phyloP scores from a whole-genome alignment of 2,329 filamentous ascomycete species.

The Endothia cerciana region DNA sequence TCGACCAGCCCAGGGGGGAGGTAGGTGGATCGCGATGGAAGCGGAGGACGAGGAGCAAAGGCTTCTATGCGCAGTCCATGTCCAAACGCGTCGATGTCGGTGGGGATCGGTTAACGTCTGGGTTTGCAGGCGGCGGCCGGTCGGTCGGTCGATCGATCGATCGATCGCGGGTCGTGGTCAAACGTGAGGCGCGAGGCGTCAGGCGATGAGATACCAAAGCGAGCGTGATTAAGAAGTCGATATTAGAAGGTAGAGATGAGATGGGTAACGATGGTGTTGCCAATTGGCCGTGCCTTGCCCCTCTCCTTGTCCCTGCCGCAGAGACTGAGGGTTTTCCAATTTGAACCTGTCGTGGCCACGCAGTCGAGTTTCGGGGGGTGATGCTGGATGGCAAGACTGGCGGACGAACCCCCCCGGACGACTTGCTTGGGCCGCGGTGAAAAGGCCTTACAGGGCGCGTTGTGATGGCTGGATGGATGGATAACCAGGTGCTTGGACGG shows the following conservation, averaged over 20 bases:
- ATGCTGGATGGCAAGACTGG: not conserved
- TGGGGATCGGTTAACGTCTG: not conserved
- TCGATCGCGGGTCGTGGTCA: conserved; percentile 10
- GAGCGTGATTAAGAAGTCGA: conserved; percentile 20
- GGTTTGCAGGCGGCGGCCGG: too few relatives aligned
- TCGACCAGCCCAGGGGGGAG: not conserved
- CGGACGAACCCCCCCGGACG: not conserved
- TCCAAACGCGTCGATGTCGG: conserved; percentile 13
- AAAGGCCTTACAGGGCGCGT: not conserved
- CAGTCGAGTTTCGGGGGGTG: not conserved
- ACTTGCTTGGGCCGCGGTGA: not conserved
- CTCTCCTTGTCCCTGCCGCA: not conserved
- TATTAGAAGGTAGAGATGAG: not conserved
- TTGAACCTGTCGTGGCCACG: not conserved
- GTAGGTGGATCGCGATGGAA: not conserved
- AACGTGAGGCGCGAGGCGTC: conserved; percentile 5
- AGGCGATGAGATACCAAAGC: conserved; percentile 9
- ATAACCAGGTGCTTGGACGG: not conserved
- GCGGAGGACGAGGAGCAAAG: not conserved
- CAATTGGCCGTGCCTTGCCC: not conserved
- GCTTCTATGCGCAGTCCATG: conserved; percentile 27
- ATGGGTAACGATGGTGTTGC: not conserved
- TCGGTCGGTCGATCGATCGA: conserved; percentile 1
- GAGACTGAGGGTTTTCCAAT: not conserved
- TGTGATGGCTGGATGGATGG: not conserved